A percentile compares a stretch with the other conserved stretches of the same genome.
Conservation (phyloP, 2,329 filamentous ascomycete genomes). For the Aspergillus pseudoviridinutans region DNA sequence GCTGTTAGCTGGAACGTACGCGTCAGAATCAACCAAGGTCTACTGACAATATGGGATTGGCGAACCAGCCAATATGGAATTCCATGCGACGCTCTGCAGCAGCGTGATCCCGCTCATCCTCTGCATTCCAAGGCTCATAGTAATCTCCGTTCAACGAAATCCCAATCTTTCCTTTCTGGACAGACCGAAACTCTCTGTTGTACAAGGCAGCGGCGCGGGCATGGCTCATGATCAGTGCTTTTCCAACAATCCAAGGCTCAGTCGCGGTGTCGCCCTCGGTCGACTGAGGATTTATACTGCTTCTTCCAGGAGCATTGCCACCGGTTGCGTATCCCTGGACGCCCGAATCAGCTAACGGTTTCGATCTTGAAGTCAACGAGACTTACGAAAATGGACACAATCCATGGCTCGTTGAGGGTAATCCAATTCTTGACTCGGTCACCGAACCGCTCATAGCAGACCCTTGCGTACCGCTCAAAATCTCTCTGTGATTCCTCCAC, state of each 20-base stretch:
- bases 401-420: constrained; percentile 30
- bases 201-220: constrained; percentile 19
- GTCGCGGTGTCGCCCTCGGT: constrained; percentile 16
- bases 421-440: constrained; percentile 29
- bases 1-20: constrained; percentile 6
- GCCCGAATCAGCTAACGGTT: neutral
- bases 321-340: constrained; percentile 16
- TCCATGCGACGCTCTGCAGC: constrained; percentile 24
- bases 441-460: constrained; percentile 29
- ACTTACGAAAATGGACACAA: neutral
- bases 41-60: constrained; percentile 23
- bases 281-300: constrained; percentile 12
- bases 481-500: neutral
- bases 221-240: constrained; percentile 24
- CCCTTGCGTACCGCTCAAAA: constrained; percentile 21
- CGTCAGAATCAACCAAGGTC: constrained; percentile 14
- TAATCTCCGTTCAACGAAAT: constrained; percentile 23
- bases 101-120: constrained; percentile 15
- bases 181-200: constrained; percentile 16
- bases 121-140: constrained; percentile 22
- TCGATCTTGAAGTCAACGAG: neutral
- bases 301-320: constrained; percentile 21
- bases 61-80: constrained; percentile 28
- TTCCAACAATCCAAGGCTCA: constrained; percentile 24
- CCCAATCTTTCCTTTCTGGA: constrained; percentile 18